Evolutionary conservation across 495 filamentous ascomycete species (phyloP).

Genomic region (Parmelia sp.): DNA sequence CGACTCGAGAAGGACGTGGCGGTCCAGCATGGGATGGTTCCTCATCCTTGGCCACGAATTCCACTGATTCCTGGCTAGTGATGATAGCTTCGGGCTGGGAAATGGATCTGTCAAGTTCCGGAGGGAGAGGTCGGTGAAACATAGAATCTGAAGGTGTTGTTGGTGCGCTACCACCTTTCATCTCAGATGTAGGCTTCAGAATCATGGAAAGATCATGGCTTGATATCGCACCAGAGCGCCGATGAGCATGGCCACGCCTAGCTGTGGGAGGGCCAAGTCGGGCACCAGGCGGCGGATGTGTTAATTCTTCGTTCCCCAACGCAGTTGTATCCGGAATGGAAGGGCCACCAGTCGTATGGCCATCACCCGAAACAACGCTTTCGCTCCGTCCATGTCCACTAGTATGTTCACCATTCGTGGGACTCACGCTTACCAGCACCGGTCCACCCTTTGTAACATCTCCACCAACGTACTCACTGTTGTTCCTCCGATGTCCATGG

Average conservation of each 20-base stretch:
- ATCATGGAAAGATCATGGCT: conserved; percentile 72
- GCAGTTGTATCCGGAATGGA: conserved; percentile 57
- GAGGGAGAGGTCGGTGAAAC: conserved; percentile 29
- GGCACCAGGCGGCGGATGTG: conserved; percentile 41
- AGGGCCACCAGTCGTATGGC: conserved; percentile 52
- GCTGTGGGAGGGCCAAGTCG: conserved; percentile 40
- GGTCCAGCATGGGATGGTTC: conserved; percentile 27
- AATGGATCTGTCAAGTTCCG: conserved; percentile 33
- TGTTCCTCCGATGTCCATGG: conserved; percentile 62
- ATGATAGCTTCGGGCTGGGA: conserved; percentile 36
- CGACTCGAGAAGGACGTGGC: conserved; percentile 44
- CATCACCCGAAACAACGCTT: conserved; percentile 75
- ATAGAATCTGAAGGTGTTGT: conserved; percentile 52
- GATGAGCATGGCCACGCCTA: conserved; percentile 71
- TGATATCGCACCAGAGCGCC: conserved; percentile 82
- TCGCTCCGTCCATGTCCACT: conserved; percentile 63
- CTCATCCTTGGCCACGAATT: conserved; percentile 14
- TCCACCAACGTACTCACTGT: conserved; percentile 77
- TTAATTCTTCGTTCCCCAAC: conserved; percentile 52
- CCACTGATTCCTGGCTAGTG: conserved; percentile 30
- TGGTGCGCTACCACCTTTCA: conserved; percentile 59
- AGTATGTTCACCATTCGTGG: conserved; percentile 27
- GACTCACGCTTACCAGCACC: conserved; percentile 48
- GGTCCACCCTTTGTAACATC: conserved; percentile 57
- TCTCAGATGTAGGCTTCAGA: conserved; percentile 49